Conservation (phyloP, 257 asterid genomes). For the Cruciata laevipes region DNA sequence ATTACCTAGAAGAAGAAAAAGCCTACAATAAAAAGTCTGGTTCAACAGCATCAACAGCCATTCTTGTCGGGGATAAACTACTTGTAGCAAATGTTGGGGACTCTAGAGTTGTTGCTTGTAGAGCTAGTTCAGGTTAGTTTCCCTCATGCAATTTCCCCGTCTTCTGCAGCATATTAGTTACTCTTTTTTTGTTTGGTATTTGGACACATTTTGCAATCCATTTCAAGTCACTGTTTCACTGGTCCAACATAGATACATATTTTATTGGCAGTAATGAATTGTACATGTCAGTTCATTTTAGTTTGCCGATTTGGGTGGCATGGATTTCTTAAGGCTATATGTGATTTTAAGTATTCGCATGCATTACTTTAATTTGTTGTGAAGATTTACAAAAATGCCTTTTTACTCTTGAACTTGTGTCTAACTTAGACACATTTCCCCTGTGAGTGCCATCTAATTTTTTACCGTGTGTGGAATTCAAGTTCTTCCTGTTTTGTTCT, state of each 20-base stretch:
- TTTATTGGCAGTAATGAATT: neutral
- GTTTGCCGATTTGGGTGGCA: neutral
- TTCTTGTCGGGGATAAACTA: slow-evolving; percentile 53
- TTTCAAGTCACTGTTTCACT: neutral
- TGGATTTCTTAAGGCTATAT: neutral
- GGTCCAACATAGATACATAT: neutral
- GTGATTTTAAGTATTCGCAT: neutral
- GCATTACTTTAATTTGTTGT: neutral
- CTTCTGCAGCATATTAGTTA: neutral
- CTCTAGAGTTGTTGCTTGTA: slow-evolving; percentile 76
- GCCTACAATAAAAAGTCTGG: slow-evolving; percentile 75
- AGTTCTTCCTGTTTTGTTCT: neutral
- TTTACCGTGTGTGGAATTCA: neutral
- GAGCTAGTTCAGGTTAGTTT: slow-evolving; percentile 63
- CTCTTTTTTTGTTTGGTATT: neutral
- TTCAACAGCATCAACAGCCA: slow-evolving; percentile 76
- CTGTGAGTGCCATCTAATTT: neutral
- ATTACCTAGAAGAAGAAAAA: slow-evolving; percentile 60
- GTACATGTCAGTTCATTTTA: neutral
- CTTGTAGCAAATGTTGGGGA: slow-evolving; percentile 81
- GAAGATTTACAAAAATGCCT: neutral
- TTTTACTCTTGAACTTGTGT: neutral
- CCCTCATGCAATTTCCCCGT: neutral
- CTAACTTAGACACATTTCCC: neutral
- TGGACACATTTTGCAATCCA: neutral